phyloP scores from a whole-genome alignment of 148 eudicot species.

The Bassia scoparia region DNA sequence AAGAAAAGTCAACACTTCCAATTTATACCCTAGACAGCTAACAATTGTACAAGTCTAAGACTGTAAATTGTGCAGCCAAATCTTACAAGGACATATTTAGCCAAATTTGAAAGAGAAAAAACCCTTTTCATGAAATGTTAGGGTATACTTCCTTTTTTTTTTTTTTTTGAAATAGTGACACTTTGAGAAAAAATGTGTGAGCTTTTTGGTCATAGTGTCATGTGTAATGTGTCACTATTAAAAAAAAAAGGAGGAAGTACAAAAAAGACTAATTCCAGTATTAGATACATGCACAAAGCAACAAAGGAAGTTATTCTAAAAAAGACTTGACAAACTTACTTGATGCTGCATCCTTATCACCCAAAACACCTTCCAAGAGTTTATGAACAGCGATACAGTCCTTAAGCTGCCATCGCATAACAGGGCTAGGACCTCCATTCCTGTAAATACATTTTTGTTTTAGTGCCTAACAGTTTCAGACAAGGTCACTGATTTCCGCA shows the following conservation, averaged over 20 bases:
- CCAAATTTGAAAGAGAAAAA: background rate
- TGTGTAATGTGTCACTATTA: too few species aligned
- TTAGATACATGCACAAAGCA: background rate
- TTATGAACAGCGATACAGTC: slow-evolving; percentile 78
- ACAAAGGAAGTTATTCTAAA: background rate
- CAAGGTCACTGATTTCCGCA: too few species aligned
- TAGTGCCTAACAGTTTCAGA: background rate
- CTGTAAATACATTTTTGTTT: slow-evolving; percentile 25
- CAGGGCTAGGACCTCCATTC: slow-evolving; percentile 54
- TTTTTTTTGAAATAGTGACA: too few species aligned
- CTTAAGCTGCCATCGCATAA: slow-evolving; percentile 58
- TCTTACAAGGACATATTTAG: too few species aligned
- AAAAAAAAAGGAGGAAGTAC: too few species aligned
- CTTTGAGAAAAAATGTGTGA: too few species aligned
- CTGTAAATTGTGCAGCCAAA: too few species aligned
- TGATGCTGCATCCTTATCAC: slow-evolving; percentile 66
- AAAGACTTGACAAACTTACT: slow-evolving; percentile 44
- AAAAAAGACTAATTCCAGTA: background rate
- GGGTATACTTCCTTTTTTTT: too few species aligned
- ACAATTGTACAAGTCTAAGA: too few species aligned
- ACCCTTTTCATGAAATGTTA: background rate
- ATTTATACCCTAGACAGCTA: too few species aligned
- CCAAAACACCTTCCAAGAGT: slow-evolving; percentile 46
- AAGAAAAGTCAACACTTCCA: too few species aligned
- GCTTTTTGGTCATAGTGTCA: too few species aligned